Evolutionary conservation across 148 eudicot genomes (phyloP).

Genomic region (Spergularia marina): DNA sequence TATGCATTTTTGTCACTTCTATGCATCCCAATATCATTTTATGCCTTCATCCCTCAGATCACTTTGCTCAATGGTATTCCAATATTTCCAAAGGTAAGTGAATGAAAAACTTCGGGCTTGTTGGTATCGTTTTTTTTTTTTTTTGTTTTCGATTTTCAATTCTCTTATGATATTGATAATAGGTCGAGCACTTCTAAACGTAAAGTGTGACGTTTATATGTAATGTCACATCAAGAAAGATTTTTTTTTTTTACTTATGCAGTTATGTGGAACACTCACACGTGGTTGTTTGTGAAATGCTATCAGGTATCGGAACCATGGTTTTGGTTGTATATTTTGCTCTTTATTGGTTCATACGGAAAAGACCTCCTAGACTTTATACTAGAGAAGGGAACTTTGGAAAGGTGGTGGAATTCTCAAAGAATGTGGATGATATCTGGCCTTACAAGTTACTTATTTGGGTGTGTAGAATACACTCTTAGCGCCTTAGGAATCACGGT

Average conservation of each 20-base stretch:
- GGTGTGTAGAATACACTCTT: slow-evolving; percentile 31
- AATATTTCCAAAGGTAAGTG: slow-evolving; percentile 49
- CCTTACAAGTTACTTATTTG: slow-evolving; percentile 38
- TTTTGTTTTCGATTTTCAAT: too few species aligned
- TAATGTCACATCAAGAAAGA: not conserved
- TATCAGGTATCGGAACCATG: slow-evolving; percentile 39
- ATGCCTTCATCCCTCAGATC: slow-evolving; percentile 60
- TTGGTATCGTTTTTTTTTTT: too few species aligned
- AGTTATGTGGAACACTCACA: too few species aligned
- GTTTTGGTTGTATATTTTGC: slow-evolving; percentile 42
- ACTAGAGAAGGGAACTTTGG: slow-evolving; percentile 33
- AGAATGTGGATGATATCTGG: slow-evolving; percentile 63
- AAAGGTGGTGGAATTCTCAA: slow-evolving; percentile 61
- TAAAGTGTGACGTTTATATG: not conserved
- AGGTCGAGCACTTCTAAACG: slow-evolving; percentile 36
- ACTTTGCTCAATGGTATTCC: slow-evolving; percentile 54
- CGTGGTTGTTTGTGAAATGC: not conserved
- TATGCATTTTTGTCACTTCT: slow-evolving; percentile 37
- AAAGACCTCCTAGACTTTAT: slow-evolving; percentile 46
- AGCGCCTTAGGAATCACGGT: slow-evolving; percentile 36
- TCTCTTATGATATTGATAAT: too few species aligned
- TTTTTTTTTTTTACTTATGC: not conserved
- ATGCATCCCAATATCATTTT: slow-evolving; percentile 44
- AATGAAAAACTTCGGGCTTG: too few species aligned
- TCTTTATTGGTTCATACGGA: slow-evolving; percentile 40